Evolutionary conservation across 805 yeast genomes (phyloP).

Genomic region (Candida methanosorbosa): DNA sequence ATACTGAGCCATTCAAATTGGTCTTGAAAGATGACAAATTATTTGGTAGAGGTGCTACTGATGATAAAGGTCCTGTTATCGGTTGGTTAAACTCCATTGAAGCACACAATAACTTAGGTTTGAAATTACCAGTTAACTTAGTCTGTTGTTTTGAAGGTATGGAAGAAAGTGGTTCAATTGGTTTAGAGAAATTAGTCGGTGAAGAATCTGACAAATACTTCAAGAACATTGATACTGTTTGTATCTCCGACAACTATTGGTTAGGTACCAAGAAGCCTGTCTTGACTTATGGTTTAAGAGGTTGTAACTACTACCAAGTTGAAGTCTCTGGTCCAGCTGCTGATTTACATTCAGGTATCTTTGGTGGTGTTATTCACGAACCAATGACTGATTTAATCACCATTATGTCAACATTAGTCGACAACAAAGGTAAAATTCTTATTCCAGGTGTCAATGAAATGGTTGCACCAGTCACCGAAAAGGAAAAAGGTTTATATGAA

Average conservation of each 20-base stretch:
- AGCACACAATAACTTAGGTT: slow-evolving; percentile 78
- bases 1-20: slow-evolving; percentile 79
- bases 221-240: slow-evolving; percentile 85
- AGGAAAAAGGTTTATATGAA: slow-evolving; percentile 74
- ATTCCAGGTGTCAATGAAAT: slow-evolving; percentile 87
- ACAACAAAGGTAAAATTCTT: slow-evolving; percentile 70
- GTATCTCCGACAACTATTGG: slow-evolving; percentile 98
- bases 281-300: slow-evolving; percentile 94
- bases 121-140: slow-evolving; percentile 90
- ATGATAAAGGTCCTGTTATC: slow-evolving; percentile 96
- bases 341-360: slow-evolving; percentile 93
- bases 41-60: slow-evolving; percentile 92
- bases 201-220: slow-evolving; percentile 74
- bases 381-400: slow-evolving; percentile 91
- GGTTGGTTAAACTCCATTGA: slow-evolving; percentile 93
- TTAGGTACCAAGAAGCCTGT: slow-evolving; percentile 96
- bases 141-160: slow-evolving; percentile 95
- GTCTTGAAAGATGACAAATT: slow-evolving; percentile 61
- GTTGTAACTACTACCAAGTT: slow-evolving; percentile 88
- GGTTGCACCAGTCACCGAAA: slow-evolving; percentile 88
- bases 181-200: slow-evolving; percentile 77
- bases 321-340: slow-evolving; percentile 87
- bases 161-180: slow-evolving; percentile 97
- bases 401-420: slow-evolving; percentile 70
- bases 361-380: slow-evolving; percentile 96